Evolutionary conservation across 2,329 filamentous ascomycete genomes (phyloP).

Genomic region (Ceratocystis alfenasii): DNA sequence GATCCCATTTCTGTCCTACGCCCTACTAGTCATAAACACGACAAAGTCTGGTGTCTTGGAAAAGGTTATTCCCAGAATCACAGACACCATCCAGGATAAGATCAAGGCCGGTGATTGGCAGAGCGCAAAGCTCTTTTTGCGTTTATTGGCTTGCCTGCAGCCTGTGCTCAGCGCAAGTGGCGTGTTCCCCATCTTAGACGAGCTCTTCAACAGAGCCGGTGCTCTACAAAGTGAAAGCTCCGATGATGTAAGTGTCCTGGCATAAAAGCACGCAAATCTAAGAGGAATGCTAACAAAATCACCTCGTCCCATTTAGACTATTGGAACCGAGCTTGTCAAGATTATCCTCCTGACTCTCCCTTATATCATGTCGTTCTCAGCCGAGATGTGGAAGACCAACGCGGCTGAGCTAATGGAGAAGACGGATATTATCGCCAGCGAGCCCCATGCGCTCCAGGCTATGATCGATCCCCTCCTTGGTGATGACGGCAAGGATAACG

Average conservation of each 20-base stretch:
- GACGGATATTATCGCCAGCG: slow-evolving; percentile 86
- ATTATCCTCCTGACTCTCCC: slow-evolving; percentile 91
- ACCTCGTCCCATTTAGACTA: slow-evolving; percentile 35
- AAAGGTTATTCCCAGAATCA: slow-evolving; percentile 55
- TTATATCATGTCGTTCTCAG: slow-evolving; percentile 68
- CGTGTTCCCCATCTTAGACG: slow-evolving; percentile 70
- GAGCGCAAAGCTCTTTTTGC: slow-evolving; percentile 77
- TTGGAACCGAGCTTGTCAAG: slow-evolving; percentile 81
- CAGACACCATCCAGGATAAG: slow-evolving; percentile 50
- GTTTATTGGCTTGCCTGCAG: slow-evolving; percentile 81
- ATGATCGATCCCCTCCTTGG: slow-evolving; percentile 69
- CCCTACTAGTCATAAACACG: slow-evolving; percentile 67
- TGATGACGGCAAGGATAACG: slow-evolving; percentile 49
- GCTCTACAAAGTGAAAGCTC: slow-evolving; percentile 86
- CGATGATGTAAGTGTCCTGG: slow-evolving; percentile 59
- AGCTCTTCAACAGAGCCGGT: slow-evolving; percentile 83
- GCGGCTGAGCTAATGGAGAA: slow-evolving; percentile 75
- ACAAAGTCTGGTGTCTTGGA: slow-evolving; percentile 62
- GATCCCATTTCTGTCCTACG: slow-evolving; percentile 84
- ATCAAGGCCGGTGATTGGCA: slow-evolving; percentile 71
- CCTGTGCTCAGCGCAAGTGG: slow-evolving; percentile 70
- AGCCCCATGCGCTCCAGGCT: slow-evolving; percentile 71
- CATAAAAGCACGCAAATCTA: no score
- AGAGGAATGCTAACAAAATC: slow-evolving; percentile 8
- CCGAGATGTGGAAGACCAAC: slow-evolving; percentile 57